phyloP scores from a whole-genome alignment of 78 protist species.

The Neovahlkampfia damariscottae region DNA sequence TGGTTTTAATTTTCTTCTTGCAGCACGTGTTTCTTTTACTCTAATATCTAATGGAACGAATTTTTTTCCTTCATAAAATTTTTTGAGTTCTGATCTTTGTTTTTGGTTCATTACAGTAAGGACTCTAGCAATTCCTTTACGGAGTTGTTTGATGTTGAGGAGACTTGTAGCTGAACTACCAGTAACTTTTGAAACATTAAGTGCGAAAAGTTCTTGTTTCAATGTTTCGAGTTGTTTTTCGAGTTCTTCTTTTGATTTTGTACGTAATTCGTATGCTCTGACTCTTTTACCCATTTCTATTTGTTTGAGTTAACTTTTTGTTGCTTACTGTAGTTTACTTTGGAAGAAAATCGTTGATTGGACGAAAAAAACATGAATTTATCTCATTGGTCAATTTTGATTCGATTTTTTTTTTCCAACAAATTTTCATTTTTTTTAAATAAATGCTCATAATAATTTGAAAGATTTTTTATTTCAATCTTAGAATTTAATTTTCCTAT shows the following conservation, averaged over 20 bases:
- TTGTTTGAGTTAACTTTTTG: too few species aligned
- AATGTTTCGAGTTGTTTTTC: constrained; percentile 45
- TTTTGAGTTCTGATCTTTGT: constrained; percentile 8
- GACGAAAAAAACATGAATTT: too few species aligned
- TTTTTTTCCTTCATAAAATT: constrained; percentile 19
- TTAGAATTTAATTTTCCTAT: too few species aligned
- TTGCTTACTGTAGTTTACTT: too few species aligned
- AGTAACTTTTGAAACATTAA: constrained; percentile 69
- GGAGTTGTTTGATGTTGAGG: constrained; percentile 51
- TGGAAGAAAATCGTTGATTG: too few species aligned
- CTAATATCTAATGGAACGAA: constrained; percentile 57
- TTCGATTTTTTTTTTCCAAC: too few species aligned
- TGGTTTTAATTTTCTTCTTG: constrained; percentile 39
- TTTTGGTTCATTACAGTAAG: constrained; percentile 63
- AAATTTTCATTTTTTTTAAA: too few species aligned
- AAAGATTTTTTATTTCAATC: too few species aligned
- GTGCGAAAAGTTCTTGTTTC: constrained; percentile 50
- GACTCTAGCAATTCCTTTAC: constrained; percentile 63
- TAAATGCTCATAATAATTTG: too few species aligned
- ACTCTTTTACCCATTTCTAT: too few species aligned
- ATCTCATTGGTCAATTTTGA: too few species aligned
- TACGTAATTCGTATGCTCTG: constrained; percentile 51
- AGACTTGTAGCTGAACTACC: constrained; percentile 51
- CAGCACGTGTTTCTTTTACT: constrained; percentile 68
- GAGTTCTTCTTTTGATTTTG: constrained; percentile 42